phyloP scores from a whole-genome alignment of 306 rosid genomes.

The Lotus japonicus region DNA sequence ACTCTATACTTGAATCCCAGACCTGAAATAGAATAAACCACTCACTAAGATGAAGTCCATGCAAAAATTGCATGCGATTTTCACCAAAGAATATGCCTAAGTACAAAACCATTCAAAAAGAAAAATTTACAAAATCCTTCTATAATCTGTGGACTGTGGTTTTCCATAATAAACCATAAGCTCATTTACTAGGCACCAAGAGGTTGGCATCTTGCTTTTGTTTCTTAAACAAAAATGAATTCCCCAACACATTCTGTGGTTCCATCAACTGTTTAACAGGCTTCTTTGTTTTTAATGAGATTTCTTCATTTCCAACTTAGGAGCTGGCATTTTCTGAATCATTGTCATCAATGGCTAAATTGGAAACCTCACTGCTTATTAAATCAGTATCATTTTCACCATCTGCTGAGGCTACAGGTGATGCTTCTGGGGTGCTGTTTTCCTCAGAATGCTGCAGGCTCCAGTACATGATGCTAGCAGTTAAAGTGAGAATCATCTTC shows the following conservation, averaged over 20 bases:
- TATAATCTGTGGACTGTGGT: slow-evolving; percentile 46
- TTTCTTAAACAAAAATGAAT: slow-evolving; percentile 12
- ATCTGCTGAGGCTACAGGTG: slow-evolving; percentile 30
- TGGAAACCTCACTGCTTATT: slow-evolving; percentile 28
- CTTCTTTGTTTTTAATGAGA: slow-evolving; percentile 10
- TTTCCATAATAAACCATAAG: slow-evolving; percentile 24
- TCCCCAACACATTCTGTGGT: slow-evolving; percentile 10
- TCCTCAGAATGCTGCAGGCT: slow-evolving; percentile 69
- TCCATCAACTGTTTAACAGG: slow-evolving; percentile 25
- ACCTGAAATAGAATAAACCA: background rate
- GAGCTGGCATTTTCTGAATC: slow-evolving; percentile 19
- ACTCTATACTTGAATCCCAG: background rate
- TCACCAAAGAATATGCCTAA: slow-evolving; percentile 46
- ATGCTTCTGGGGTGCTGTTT: slow-evolving; percentile 11
- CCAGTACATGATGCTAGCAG: slow-evolving; percentile 98
- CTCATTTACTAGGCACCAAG: slow-evolving; percentile 17
- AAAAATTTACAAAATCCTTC: slow-evolving; percentile 37
- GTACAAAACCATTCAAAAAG: slow-evolving; percentile 15
- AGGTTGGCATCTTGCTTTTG: slow-evolving; percentile 24
- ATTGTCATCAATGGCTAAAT: slow-evolving; percentile 40
- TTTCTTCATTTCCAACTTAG: background rate
- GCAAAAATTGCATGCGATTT: slow-evolving; percentile 16
- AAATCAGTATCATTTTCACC: slow-evolving; percentile 31
- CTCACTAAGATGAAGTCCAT: background rate
- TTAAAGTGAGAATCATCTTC: slow-evolving; percentile 90